Conservation (phyloP, 805 yeast species). For the Pichia membranifaciens region DNA sequence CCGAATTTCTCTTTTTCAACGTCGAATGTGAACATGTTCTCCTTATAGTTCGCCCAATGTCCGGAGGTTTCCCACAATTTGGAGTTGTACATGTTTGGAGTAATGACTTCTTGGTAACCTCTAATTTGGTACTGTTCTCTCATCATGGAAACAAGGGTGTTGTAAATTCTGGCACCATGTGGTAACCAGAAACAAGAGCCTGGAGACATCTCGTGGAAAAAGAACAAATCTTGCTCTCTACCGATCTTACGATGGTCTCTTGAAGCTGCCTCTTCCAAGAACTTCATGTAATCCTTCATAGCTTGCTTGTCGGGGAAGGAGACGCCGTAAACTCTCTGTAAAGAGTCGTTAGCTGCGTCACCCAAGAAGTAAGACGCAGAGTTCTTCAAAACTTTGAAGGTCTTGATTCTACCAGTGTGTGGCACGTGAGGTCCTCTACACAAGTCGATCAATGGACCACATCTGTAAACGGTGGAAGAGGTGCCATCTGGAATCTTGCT, state of each 20-base stretch:
- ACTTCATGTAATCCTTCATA: conserved; percentile 91
- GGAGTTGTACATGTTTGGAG: conserved; percentile 97
- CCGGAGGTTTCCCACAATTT: conserved; percentile 99
- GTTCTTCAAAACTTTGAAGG: conserved; percentile 89
- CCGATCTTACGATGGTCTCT: conserved; percentile 97
- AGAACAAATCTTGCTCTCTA: conserved; percentile 90
- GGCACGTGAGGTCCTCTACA: conserved; percentile 98
- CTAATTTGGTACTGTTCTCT: conserved; percentile 83
- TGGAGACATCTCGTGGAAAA: conserved; percentile 95
- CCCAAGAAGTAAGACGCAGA: conserved; percentile 95
- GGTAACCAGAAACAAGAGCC: conserved; percentile 99
- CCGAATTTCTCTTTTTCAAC: conserved; percentile 95
- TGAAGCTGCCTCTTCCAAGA: conserved; percentile 90
- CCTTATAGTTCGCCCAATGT: conserved; percentile 97
- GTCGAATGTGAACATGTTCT: conserved; percentile 94
- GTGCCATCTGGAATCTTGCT: conserved; percentile 95
- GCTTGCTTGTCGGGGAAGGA: conserved; percentile 97
- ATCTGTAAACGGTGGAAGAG: conserved; percentile 92
- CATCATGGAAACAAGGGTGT: conserved; percentile 72
- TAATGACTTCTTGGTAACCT: conserved; percentile 96
- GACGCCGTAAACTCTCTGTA: conserved; percentile 96
- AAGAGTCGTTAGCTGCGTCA: conserved; percentile 85
- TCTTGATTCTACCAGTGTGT: conserved; percentile 93
- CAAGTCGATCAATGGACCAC: conserved; percentile 94
- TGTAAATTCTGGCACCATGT: conserved; percentile 97